These are phyloP conservation scores for Aspergillus sp. DNA, from an alignment of 2,329 filamentous ascomycete genomes.

Conservation along the genomic window DNA sequence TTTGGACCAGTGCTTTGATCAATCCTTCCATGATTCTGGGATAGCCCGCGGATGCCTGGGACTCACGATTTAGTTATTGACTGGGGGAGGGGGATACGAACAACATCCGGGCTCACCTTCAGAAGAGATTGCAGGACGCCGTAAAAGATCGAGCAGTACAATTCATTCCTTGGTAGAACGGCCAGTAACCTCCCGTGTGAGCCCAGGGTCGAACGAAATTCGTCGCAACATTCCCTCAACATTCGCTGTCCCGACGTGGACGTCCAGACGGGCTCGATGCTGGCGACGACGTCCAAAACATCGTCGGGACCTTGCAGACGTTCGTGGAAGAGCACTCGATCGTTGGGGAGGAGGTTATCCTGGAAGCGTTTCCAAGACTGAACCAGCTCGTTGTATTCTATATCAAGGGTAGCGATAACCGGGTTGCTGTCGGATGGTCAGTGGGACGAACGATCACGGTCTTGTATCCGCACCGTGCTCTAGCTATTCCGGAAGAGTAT, in stretches of 20 bases:
- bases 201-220: conserved; percentile 32
- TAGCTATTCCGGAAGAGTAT: not conserved
- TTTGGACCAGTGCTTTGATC: conserved; percentile 33
- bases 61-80: conserved; percentile 1
- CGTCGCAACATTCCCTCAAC: conserved; percentile 31
- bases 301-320: conserved; percentile 32
- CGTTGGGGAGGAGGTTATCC: conserved; percentile 28
- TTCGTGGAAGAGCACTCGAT: conserved; percentile 32
- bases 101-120: conserved; percentile 28
- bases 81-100: not conserved
- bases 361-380: conserved; percentile 40
- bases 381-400: conserved; percentile 41
- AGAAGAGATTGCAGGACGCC: conserved; percentile 39
- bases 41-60: conserved; percentile 38
- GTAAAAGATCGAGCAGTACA: conserved; percentile 37
- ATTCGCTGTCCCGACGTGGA: conserved; percentile 29
- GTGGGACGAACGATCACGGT: not conserved
- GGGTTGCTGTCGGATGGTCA: conserved; percentile 25
- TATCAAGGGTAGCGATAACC: conserved; percentile 37
- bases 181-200: conserved; percentile 30
- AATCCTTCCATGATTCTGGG: conserved; percentile 39
- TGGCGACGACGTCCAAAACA: conserved; percentile 29
- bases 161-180: conserved; percentile 29
- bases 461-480: not conserved
- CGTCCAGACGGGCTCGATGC: conserved; percentile 32